A percentile compares a stretch with the other conserved stretches of the same genome.
phyloP scores from a whole-genome alignment of 495 filamentous ascomycete species.

The Penicillium dipodomyicola region DNA sequence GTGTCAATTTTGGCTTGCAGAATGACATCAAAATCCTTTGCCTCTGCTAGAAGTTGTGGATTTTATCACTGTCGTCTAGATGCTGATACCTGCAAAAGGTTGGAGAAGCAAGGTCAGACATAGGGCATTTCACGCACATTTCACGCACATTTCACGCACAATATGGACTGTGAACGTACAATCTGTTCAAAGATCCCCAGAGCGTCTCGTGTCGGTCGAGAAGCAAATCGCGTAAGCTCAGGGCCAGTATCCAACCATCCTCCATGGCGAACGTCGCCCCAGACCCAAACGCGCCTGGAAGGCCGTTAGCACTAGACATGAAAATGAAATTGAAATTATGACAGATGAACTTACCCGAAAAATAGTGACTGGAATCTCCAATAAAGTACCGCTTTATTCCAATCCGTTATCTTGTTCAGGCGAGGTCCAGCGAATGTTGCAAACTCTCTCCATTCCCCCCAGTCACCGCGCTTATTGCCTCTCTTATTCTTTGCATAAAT shows the following conservation, averaged over 20 bases:
- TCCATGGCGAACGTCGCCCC: too few species aligned
- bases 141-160: background rate
- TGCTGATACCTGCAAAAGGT: slow-evolving; percentile 35
- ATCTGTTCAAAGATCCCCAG: slow-evolving; percentile 43
- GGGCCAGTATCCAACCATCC: too few species aligned
- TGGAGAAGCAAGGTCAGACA: background rate
- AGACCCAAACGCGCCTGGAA: too few species aligned
- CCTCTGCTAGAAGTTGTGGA: slow-evolving; percentile 15
- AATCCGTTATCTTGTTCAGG: slow-evolving; percentile 36
- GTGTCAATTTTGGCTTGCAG: slow-evolving; percentile 31
- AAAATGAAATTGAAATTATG: too few species aligned
- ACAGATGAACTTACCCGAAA: too few species aligned
- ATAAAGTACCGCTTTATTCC: slow-evolving; percentile 24
- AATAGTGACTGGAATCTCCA: too few species aligned
- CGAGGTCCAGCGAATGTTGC: slow-evolving; percentile 41
- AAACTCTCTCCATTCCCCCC: slow-evolving; percentile 45
- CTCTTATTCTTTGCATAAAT: slow-evolving; percentile 34
- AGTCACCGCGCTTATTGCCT: slow-evolving; percentile 34
- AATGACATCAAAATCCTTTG: slow-evolving; percentile 20
- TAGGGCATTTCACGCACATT: background rate
- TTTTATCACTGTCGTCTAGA: slow-evolving; percentile 27
- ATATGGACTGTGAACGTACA: slow-evolving; percentile 6
- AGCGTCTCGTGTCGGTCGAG: slow-evolving; percentile 27
- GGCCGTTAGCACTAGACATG: too few species aligned
- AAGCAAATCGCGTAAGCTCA: slow-evolving; percentile 1